A percentile compares a stretch with the other conserved stretches of the same genome.
phyloP scores from a whole-genome alignment of 768 basidiomycete species.

The Mycena galopus region DNA sequence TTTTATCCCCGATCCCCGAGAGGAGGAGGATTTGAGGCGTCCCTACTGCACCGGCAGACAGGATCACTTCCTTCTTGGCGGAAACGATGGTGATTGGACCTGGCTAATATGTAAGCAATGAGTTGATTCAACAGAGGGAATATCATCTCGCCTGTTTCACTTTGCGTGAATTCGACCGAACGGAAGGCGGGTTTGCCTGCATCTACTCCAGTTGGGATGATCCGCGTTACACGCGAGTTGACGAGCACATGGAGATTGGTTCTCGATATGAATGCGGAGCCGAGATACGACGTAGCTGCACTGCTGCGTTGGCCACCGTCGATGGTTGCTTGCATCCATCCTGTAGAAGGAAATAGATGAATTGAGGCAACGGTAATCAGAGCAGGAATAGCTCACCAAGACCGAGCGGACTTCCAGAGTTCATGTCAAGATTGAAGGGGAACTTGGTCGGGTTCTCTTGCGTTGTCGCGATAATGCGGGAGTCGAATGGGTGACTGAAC shows the following conservation, averaged over 20 bases:
- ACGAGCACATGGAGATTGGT: constrained; percentile 44
- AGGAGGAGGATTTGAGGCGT: constrained; percentile 42
- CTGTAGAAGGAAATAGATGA: constrained; percentile 1
- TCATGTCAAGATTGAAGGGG: constrained; percentile 52
- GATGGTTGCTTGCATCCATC: constrained; percentile 43
- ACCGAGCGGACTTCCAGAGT: constrained; percentile 51
- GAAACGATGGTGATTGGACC: constrained; percentile 19
- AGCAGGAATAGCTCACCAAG: constrained; percentile 40
- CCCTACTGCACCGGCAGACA: constrained; percentile 45
- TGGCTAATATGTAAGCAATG: neutral
- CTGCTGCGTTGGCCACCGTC: constrained; percentile 38
- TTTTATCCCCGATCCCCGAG: constrained; percentile 39
- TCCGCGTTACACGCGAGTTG: constrained; percentile 37
- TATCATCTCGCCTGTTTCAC: neutral
- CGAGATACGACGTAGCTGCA: constrained; percentile 45
- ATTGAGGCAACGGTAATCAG: too few relatives aligned
- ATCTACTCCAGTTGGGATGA: constrained; percentile 20
- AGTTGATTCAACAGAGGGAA: neutral
- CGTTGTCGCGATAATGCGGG: constrained; percentile 42
- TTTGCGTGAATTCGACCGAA: constrained; percentile 9
- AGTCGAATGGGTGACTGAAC: constrained; percentile 41
- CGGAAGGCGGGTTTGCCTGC: constrained; percentile 1
- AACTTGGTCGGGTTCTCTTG: constrained; percentile 45
- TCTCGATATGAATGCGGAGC: constrained; percentile 36
- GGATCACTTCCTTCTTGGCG: constrained; percentile 46